phyloP scores from a whole-genome alignment of 179 eudicot genomes.

The Monotropa hypopitys region DNA sequence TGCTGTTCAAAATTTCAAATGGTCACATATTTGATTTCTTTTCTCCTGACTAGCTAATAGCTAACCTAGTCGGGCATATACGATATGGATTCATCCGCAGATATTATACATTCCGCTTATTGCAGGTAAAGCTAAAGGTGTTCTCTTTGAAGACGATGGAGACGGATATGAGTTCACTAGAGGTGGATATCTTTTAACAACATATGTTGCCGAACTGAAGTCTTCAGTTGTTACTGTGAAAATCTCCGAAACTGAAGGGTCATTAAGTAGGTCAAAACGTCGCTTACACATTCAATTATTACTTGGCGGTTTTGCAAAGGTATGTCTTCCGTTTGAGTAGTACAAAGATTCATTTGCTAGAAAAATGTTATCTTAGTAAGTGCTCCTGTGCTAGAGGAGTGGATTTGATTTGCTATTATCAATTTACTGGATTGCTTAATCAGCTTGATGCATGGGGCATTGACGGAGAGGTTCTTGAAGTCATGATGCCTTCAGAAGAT shows the following conservation, averaged over 20 bases:
- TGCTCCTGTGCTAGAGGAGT: neutral
- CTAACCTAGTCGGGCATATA: neutral
- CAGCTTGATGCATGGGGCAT: slow-evolving; percentile 89
- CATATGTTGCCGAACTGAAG: slow-evolving; percentile 65
- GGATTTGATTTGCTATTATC: neutral
- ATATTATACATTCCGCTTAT: slow-evolving; percentile 1
- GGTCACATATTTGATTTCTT: neutral
- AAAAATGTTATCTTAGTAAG: neutral
- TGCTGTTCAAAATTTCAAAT: slow-evolving; percentile 1
- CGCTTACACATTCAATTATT: slow-evolving; percentile 62
- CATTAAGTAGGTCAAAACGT: slow-evolving; percentile 72
- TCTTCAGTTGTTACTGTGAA: slow-evolving; percentile 60
- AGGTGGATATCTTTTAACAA: slow-evolving; percentile 65
- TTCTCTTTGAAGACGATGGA: slow-evolving; percentile 89
- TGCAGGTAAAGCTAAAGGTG: slow-evolving; percentile 86
- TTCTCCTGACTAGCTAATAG: neutral
- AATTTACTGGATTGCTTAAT: neutral
- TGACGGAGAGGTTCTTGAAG: slow-evolving; percentile 68
- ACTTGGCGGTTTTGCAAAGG: slow-evolving; percentile 72
- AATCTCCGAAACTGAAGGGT: slow-evolving; percentile 61
- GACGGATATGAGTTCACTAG: slow-evolving; percentile 80
- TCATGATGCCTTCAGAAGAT: slow-evolving; percentile 55
- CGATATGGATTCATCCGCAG: neutral
- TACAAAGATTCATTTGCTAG: neutral
- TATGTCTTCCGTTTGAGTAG: slow-evolving; percentile 15